Conservation (phyloP, 768 basidiomycete species). For the Fomitopsis serialis region DNA sequence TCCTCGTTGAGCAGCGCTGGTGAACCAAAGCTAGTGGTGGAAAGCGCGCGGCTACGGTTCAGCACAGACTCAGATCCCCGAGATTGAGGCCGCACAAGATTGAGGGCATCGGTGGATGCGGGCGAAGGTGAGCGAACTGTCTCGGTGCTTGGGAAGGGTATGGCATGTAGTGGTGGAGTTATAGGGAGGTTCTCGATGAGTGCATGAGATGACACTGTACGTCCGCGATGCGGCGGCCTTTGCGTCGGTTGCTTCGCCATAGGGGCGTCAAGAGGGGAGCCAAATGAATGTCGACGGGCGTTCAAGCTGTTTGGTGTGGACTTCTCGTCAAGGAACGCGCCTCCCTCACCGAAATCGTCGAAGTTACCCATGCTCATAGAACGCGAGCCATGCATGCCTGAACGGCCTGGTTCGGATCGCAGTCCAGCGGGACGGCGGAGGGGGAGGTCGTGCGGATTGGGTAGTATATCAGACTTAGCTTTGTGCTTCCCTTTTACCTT, state of each 20-base stretch:
- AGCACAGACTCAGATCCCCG: constrained; percentile 29
- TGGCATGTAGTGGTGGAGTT: constrained; percentile 38
- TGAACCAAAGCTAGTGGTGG: constrained; percentile 48
- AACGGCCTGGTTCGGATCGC: constrained; percentile 2
- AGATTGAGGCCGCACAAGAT: constrained; percentile 26
- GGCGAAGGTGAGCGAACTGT: constrained; percentile 50
- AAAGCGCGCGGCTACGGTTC: constrained; percentile 43
- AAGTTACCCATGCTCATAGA: constrained; percentile 65
- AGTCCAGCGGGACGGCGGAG: constrained; percentile 5
- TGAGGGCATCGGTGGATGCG: constrained; percentile 29
- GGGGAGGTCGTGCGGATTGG: constrained; percentile 34
- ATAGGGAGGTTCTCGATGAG: constrained; percentile 37
- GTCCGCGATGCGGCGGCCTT: constrained; percentile 36
- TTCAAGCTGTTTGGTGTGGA: constrained; percentile 12
- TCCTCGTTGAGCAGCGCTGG: constrained; percentile 36
- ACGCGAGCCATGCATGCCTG: constrained; percentile 27
- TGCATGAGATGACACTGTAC: constrained; percentile 45
- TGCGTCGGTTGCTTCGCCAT: constrained; percentile 28
- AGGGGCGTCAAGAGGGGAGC: constrained; percentile 47
- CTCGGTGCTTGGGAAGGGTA: constrained; percentile 51
- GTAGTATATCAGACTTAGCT: constrained; percentile 33
- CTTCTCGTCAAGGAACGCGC: constrained; percentile 39
- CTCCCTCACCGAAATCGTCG: constrained; percentile 46
- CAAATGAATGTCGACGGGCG: constrained; percentile 52
- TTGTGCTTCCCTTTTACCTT: constrained; percentile 29